Base-by-base conservation (phyloP, 2,329 filamentous ascomycete species). In the Sclerotiophoma versabilis region DNA sequence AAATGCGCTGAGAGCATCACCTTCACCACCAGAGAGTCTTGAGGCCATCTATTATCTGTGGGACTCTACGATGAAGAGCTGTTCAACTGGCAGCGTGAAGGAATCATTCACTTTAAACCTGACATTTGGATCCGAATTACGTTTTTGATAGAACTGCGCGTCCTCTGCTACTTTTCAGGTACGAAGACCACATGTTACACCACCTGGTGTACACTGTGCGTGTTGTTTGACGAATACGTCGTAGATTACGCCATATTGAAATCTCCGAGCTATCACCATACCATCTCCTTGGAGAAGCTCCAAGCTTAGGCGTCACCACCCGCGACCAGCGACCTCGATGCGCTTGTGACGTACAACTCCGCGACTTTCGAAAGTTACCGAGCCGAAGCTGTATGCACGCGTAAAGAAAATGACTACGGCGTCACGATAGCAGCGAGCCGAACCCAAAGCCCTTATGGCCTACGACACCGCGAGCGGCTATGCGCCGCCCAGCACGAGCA, bases 391-490 rank as follows among this genome's bases (percentile, higher is more conserved):
- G 60, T 46, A 47, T 20, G 26, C 34, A 15, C n/a, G 19, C 14
- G 23, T 22, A 20, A 38, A 36, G 39, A 60, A 43, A 44, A 68
- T 67, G 64, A 58, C 11, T 29, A 32, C 44, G n/a, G n/a, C 11
- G 25, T 34, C 43, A 45, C 39, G 23, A 57, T 64, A 66, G 53
- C 53, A 25, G 49, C 25, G 19, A 54, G 46, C 48, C 43, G 36
- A n/a, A 49, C 7, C 14, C 33, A n/a, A 44, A 49, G 57, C 47
- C 57, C 52, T 3, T 26, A 91, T 92, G 89, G 87, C 88, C 78
- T 83, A 89, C 79, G 85, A 89, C 73, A 77, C 82, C 69, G 83
- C 86, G 70, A 87, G 85, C 79, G 89, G 89, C 80, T 92, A 93
- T 80, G 84, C 82, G 71, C 83, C 86, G 72, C 85, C 87, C 72